A percentile compares a stretch with the other conserved stretches of the same genome.
Conservation (phyloP, 2,329 filamentous ascomycete species). For the Colletotrichum euphorbiae region DNA sequence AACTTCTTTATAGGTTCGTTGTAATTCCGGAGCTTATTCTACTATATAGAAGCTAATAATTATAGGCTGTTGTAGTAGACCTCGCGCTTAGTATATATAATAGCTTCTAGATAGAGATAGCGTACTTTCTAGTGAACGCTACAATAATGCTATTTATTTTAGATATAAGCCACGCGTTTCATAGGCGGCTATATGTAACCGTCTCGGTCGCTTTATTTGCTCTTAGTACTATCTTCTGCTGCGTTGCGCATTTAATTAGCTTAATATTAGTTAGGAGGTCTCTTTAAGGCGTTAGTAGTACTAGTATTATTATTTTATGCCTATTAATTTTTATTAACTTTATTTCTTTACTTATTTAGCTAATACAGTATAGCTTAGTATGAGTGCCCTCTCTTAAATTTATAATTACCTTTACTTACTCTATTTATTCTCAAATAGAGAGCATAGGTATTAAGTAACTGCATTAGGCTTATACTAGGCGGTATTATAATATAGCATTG, state of each 20-base stretch:
- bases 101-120: constrained; percentile 45
- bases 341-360: constrained; percentile 52
- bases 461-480: constrained; percentile 53
- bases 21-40: background rate
- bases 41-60: background rate
- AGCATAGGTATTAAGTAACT: constrained; percentile 54
- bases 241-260: constrained; percentile 47
- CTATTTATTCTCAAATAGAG: constrained; percentile 40
- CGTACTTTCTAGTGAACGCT: constrained; percentile 43
- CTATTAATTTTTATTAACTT: constrained; percentile 56
- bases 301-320: constrained; percentile 53
- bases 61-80: constrained; percentile 42
- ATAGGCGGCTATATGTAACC: constrained; percentile 47
- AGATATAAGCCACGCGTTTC: constrained; percentile 45
- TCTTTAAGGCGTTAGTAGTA: constrained; percentile 54
- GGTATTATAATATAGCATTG: constrained; percentile 56
- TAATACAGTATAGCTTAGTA: constrained; percentile 53
- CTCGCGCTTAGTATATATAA: constrained; percentile 42
- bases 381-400: constrained; percentile 39
- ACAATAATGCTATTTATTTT: constrained; percentile 44
- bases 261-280: constrained; percentile 51
- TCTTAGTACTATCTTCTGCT: constrained; percentile 55
- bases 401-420: background rate
- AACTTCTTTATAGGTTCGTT: constrained; percentile 15
- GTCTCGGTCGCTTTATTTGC: constrained; percentile 54